These are phyloP conservation scores for Kwoniella shivajii DNA, from an alignment of 1,284 basidiomycete genomes.

Conservation along the genomic window DNA sequence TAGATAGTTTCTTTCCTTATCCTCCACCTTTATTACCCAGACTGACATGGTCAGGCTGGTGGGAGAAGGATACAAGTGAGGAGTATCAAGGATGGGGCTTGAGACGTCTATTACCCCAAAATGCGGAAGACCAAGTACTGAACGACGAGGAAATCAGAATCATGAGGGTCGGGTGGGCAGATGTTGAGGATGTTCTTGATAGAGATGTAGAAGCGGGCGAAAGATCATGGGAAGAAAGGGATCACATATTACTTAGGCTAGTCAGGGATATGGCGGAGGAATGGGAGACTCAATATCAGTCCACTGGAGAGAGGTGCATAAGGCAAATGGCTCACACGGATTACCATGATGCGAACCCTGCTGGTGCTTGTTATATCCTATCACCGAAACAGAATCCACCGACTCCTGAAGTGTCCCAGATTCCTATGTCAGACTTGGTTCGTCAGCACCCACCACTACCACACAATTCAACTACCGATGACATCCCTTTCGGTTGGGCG, in stretches of 20 bases:
- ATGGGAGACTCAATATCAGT: conserved; percentile 23
- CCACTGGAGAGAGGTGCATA: conserved; percentile 31
- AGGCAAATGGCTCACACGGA: conserved; percentile 22
- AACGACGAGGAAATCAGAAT: conserved; percentile 32
- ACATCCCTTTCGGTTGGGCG: background rate
- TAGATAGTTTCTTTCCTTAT: conserved; percentile 48
- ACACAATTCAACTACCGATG: background rate
- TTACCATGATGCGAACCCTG: conserved; percentile 6
- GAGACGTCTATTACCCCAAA: conserved; percentile 3
- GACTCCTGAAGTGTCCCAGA: background rate
- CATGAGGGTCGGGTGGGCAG: conserved; percentile 46
- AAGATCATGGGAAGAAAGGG: conserved; percentile 26
- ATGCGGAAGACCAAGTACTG: background rate
- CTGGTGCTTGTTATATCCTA: conserved; percentile 36
- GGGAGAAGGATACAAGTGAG: conserved; percentile 31
- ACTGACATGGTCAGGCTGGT: conserved; percentile 44
- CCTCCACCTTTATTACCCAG: conserved; percentile 48
- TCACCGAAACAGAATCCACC: conserved; percentile 13
- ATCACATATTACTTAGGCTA: conserved; percentile 20
- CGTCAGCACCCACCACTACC: background rate
- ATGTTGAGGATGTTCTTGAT: conserved; percentile 48
- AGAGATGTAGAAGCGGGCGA: conserved; percentile 17
- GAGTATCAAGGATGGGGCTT: conserved; percentile 23
- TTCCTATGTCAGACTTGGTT: conserved; percentile 6
- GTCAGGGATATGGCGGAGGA: conserved; percentile 29